Conservation (phyloP, 2,329 filamentous ascomycete genomes). For the Nigrograna mackinnonii region DNA sequence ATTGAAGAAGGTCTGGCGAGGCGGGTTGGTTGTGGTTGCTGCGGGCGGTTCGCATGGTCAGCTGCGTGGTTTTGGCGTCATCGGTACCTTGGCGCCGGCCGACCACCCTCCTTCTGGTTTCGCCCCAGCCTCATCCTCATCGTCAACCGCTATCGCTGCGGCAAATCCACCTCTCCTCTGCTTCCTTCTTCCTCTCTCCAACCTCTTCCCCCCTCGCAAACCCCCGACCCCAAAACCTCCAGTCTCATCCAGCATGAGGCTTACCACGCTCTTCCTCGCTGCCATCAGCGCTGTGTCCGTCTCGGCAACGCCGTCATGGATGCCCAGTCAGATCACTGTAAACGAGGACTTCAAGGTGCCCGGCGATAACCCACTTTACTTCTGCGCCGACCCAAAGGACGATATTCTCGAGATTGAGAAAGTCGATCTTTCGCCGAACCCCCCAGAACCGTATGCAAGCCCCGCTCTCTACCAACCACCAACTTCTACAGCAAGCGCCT, state of each 20-base stretch:
- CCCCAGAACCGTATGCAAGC: constrained; percentile 71
- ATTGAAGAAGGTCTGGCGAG: too few relatives aligned
- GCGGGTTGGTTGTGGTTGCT: too few relatives aligned
- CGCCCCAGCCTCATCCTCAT: constrained; percentile 12
- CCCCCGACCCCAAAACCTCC: not conserved
- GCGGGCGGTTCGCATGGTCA: not conserved
- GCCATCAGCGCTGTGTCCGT: constrained; percentile 51
- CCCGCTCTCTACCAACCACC: not conserved
- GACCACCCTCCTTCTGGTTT: not conserved
- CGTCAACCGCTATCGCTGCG: constrained; percentile 13
- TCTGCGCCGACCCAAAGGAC: constrained; percentile 70
- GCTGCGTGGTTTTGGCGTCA: too few relatives aligned
- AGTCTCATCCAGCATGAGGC: constrained; percentile 31
- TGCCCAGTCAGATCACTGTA: constrained; percentile 53
- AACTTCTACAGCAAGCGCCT: too few relatives aligned
- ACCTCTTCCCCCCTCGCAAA: not conserved
- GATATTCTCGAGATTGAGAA: constrained; percentile 77
- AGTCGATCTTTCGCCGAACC: constrained; percentile 84
- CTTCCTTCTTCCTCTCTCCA: constrained; percentile 1
- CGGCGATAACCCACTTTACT: constrained; percentile 82
- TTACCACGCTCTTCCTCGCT: constrained; percentile 42
- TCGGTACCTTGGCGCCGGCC: not conserved
- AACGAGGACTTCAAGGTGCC: constrained; percentile 67
- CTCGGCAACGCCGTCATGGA: constrained; percentile 45
- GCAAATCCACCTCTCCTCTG: constrained; percentile 6